Conservation (phyloP, 192 early-diverging fungal species). For the Rhizophagus clarus region DNA sequence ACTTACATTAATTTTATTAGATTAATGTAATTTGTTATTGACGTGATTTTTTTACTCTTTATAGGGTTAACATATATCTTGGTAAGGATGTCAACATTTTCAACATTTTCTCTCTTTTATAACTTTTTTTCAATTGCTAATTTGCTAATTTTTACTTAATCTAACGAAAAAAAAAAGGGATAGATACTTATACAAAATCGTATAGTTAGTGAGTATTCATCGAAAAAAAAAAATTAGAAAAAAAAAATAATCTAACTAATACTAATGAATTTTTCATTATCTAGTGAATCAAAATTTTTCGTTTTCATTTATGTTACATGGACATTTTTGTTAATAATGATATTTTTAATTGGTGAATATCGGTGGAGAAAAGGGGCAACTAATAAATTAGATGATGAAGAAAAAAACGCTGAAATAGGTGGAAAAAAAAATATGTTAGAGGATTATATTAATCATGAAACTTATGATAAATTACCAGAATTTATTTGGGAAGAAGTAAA, state of each 20-base stretch:
- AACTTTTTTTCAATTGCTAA: background rate
- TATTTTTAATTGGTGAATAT: background rate
- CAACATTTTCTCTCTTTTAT: background rate
- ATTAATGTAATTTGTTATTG: background rate
- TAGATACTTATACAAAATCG: background rate
- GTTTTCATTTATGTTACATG: background rate
- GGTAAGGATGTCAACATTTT: background rate
- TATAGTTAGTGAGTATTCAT: background rate
- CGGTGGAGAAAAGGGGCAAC: background rate
- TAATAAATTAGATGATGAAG: background rate
- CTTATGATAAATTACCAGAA: background rate
- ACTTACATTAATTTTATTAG: background rate
- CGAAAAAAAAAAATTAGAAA: background rate
- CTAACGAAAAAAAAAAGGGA: background rate
- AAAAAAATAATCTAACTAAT: too few relatives aligned
- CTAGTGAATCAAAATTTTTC: background rate
- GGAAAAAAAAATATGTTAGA: background rate
- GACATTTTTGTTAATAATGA: background rate
- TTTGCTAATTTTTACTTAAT: background rate
- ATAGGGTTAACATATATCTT: constrained; percentile 15
- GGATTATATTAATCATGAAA: background rate
- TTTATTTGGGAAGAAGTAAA: constrained; percentile 22
- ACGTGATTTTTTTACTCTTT: background rate
- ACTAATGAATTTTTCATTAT: background rate
- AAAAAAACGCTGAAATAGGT: background rate